A percentile compares a stretch with the other conserved stretches of the same genome.
Evolutionary conservation across 2,329 filamentous ascomycete genomes (phyloP).

Genomic region (Sporothrix euskadiensis): DNA sequence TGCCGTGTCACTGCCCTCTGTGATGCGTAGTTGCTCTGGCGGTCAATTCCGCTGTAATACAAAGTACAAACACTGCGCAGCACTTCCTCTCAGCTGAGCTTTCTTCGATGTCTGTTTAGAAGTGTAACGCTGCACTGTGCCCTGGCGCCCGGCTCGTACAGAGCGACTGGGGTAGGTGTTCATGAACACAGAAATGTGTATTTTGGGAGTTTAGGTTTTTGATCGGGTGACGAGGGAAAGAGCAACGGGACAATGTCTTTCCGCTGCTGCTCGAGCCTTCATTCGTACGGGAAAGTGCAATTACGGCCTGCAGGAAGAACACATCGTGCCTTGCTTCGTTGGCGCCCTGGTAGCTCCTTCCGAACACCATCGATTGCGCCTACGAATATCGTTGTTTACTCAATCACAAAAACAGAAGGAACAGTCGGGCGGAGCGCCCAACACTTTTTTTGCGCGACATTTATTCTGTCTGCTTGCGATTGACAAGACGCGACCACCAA

Average conservation of each 20-base stretch:
- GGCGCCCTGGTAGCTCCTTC: conserved; percentile 7
- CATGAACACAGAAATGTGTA: background rate
- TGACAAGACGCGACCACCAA: background rate
- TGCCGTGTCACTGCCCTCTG: background rate
- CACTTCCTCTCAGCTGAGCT: background rate
- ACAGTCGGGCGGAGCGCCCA: background rate
- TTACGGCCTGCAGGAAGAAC: background rate
- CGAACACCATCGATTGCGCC: background rate
- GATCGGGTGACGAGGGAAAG: background rate
- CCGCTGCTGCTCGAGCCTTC: background rate
- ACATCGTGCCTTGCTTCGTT: background rate
- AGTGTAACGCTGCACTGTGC: conserved; percentile 18
- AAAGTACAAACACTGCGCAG: background rate
- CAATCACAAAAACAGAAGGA: conserved; percentile 4
- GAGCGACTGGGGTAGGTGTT: background rate
- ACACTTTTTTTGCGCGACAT: background rate
- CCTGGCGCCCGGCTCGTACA: background rate
- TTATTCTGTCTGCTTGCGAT: background rate
- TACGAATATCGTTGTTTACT: background rate
- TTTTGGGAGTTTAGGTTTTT: background rate
- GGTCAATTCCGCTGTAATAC: conserved; percentile 12
- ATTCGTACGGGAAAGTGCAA: background rate
- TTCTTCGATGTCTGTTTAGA: background rate
- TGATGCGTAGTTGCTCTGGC: background rate
- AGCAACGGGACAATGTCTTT: background rate